Evolutionary conservation across 2,329 filamentous ascomycete genomes (phyloP).

Genomic region (Grosmannia huntii): DNA sequence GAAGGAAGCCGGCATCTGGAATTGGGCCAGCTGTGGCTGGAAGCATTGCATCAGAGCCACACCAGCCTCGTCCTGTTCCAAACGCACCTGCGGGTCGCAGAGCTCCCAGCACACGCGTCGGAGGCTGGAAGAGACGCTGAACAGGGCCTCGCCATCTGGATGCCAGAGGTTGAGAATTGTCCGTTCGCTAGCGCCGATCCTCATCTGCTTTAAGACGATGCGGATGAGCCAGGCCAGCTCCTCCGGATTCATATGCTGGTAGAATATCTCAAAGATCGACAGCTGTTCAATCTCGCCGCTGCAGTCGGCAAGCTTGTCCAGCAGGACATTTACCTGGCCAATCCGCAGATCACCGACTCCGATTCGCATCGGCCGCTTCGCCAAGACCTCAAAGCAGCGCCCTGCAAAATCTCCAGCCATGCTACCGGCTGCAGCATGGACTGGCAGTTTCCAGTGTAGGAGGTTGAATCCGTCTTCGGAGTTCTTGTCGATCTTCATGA

Average conservation of each 20-base stretch:
- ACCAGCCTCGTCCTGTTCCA: constrained; percentile 63
- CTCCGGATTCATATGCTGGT: constrained; percentile 81
- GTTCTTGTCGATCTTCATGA: constrained; percentile 83
- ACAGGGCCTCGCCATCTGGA: constrained; percentile 62
- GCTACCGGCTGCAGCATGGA: constrained; percentile 46
- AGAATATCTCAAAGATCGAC: constrained; percentile 71
- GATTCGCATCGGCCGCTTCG: constrained; percentile 66
- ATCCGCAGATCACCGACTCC: constrained; percentile 70
- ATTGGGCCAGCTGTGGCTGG: constrained; percentile 88
- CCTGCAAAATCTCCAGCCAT: constrained; percentile 87
- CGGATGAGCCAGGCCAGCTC: constrained; percentile 92
- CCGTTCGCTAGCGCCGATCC: constrained; percentile 68
- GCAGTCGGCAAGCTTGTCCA: constrained; percentile 66
- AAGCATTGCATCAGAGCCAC: constrained; percentile 88
- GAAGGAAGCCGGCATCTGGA: constrained; percentile 68
- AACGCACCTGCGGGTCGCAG: constrained; percentile 54
- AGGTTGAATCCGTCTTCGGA: constrained; percentile 80
- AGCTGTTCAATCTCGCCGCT: constrained; percentile 74
- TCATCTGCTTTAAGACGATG: constrained; percentile 74
- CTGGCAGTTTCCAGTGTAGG: constrained; percentile 84
- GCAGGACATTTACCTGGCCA: constrained; percentile 73
- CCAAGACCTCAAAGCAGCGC: constrained; percentile 74
- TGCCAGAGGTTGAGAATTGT: constrained; percentile 80
- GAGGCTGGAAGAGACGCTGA: constrained; percentile 83
- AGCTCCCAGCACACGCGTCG: constrained; percentile 92